Conservation (phyloP, 192 early-diverging fungal species). For the Entomortierella beljakovae region DNA sequence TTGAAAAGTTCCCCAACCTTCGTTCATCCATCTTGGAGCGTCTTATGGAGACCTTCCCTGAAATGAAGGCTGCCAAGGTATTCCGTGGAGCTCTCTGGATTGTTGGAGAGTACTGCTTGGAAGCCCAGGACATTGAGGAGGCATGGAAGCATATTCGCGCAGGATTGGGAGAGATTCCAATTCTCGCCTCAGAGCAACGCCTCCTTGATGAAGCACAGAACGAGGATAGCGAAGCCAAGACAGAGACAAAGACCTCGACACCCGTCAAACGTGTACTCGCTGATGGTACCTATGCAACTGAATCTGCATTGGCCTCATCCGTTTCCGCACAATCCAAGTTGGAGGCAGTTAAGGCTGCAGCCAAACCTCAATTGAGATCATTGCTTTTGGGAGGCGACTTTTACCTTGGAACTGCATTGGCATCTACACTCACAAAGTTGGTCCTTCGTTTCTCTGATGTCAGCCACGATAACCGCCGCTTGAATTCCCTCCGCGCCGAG, state of each 20-base stretch:
- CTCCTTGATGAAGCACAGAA: constrained; percentile 77
- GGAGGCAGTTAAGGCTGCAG: constrained; percentile 65
- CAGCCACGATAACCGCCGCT: constrained; percentile 58
- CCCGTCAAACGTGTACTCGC: constrained; percentile 85
- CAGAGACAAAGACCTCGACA: constrained; percentile 47
- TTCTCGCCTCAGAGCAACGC: constrained; percentile 93
- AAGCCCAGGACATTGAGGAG: constrained; percentile 82
- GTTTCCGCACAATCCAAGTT: constrained; percentile 56
- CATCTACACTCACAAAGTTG: constrained; percentile 91
- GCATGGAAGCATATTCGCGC: constrained; percentile 86
- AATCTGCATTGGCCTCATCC: constrained; percentile 82
- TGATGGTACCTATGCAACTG: constrained; percentile 98
- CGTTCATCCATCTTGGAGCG: constrained; percentile 85
- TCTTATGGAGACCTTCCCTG: constrained; percentile 85
- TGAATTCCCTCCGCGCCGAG: constrained; percentile 92
- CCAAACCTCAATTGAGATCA: constrained; percentile 80
- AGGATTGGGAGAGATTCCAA: constrained; percentile 92
- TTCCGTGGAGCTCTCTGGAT: constrained; percentile 99
- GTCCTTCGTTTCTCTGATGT: constrained; percentile 79
- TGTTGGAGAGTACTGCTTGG: constrained; percentile 93
- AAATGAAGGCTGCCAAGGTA: constrained; percentile 93
- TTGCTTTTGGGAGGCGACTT: constrained; percentile 95
- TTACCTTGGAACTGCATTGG: constrained; percentile 90
- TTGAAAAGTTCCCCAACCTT: constrained; percentile 94
- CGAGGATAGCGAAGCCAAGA: constrained; percentile 58